Evolutionary conservation across 805 yeast species (phyloP).

Genomic region (Ogataea degrootiae): DNA sequence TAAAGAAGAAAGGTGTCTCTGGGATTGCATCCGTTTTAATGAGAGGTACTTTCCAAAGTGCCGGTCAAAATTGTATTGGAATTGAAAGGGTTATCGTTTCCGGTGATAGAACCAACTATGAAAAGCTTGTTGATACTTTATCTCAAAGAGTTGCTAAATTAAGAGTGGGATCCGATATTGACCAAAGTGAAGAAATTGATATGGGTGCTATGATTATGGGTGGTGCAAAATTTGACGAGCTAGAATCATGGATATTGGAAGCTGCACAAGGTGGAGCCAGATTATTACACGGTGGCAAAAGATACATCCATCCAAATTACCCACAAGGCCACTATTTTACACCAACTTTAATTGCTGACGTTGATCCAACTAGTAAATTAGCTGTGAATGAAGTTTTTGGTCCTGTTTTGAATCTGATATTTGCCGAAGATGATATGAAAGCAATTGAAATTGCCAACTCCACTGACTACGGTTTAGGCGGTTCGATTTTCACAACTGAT

Average conservation of each 20-base stretch:
- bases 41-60: constrained; percentile 95
- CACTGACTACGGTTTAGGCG: constrained; percentile 87
- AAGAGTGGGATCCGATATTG: constrained; percentile 87
- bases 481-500: constrained; percentile 77
- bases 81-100: constrained; percentile 89
- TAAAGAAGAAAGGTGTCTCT: constrained; percentile 40
- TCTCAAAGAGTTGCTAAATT: constrained; percentile 52
- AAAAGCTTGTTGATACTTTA: constrained; percentile 52
- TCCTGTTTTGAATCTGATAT: constrained; percentile 78
- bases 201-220: constrained; percentile 91
- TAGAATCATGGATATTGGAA: constrained; percentile 63
- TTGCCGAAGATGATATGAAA: constrained; percentile 59
- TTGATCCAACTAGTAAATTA: constrained; percentile 68
- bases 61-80: constrained; percentile 98
- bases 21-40: constrained; percentile 72
- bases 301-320: constrained; percentile 81
- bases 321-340: constrained; percentile 93
- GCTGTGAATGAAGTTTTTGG: constrained; percentile 94
- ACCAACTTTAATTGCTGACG: constrained; percentile 86
- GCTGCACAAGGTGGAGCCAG: constrained; percentile 83
- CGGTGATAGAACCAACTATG: constrained; percentile 55
- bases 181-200: constrained; percentile 84
- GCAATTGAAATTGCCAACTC: constrained; percentile 77
- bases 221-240: constrained; percentile 60
- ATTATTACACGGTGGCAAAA: constrained; percentile 74